Percentiles rank a stretch among this genome's conserved stretches.
phyloP scores from a whole-genome alignment of 192 early-diverging fungal species.

The Podochytrium sp. region DNA sequence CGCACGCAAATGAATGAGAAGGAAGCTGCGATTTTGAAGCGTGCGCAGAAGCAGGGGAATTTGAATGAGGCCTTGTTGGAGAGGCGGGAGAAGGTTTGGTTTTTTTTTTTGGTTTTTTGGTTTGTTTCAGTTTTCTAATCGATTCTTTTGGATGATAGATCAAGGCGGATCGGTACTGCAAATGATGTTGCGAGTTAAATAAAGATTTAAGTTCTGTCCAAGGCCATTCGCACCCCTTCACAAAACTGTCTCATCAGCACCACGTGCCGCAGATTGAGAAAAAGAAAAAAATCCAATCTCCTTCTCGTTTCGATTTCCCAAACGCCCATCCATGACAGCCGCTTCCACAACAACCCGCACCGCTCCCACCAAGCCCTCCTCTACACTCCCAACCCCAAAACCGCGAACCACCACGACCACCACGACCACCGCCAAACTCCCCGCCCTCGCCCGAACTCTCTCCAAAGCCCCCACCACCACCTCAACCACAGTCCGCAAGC shows the following conservation, averaged over 20 bases:
- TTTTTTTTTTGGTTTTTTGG: not conserved
- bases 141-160: conserved; percentile 33
- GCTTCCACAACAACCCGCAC: not conserved
- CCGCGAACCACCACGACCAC: not conserved
- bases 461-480: not conserved
- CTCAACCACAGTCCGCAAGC: not conserved
- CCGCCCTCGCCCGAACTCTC: not conserved
- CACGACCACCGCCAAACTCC: not conserved
- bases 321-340: not conserved
- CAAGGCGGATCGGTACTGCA: conserved; percentile 84
- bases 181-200: conserved; percentile 78
- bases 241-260: not conserved
- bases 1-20: conserved; percentile 58
- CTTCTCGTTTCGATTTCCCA: not conserved
- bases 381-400: not conserved
- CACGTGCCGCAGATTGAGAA: not conserved
- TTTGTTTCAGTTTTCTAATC: not conserved
- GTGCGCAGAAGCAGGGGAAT: conserved; percentile 68
- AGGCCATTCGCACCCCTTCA: not conserved
- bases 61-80: conserved; percentile 78
- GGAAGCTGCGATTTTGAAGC: conserved; percentile 57
- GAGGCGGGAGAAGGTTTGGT: conserved; percentile 68
- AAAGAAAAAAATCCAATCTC: not conserved
- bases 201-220: not conserved
- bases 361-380: not conserved